Percentiles rank a stretch among this genome's conserved stretches.
phyloP scores from a whole-genome alignment of 495 filamentous ascomycete genomes.

The Lepidopterella palustris region DNA sequence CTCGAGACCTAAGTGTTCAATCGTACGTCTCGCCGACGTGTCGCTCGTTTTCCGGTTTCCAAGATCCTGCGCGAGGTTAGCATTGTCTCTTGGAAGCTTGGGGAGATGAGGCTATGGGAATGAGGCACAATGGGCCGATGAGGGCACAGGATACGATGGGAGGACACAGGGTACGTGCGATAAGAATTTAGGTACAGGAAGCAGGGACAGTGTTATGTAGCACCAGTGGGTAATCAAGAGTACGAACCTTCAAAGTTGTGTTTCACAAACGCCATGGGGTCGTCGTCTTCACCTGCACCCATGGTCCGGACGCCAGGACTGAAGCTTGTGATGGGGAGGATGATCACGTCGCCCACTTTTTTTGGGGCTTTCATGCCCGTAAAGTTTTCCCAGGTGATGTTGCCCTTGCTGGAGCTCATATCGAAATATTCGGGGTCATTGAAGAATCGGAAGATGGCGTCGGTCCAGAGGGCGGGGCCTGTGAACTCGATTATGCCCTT shows the following conservation, averaged over 20 bases:
- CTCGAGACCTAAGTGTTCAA: too few relatives aligned
- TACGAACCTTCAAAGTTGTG: conserved; percentile 86
- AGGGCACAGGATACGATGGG: conserved; percentile 33
- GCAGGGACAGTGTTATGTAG: conserved; percentile 18
- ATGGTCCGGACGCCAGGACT: conserved; percentile 91
- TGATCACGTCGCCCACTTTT: conserved; percentile 88
- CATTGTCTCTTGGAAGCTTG: background rate
- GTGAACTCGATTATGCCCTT: conserved; percentile 94
- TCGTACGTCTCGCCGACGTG: conserved; percentile 41
- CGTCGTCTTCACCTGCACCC: conserved; percentile 81
- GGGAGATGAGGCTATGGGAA: background rate
- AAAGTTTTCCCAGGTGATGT: conserved; percentile 82
- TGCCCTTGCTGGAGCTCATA: conserved; percentile 59
- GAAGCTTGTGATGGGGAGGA: conserved; percentile 94
- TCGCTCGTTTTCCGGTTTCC: conserved; percentile 67
- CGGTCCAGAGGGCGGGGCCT: conserved; percentile 91
- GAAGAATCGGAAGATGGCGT: conserved; percentile 84
- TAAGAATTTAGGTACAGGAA: background rate
- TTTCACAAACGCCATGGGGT: conserved; percentile 97
- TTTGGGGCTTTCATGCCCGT: conserved; percentile 74
- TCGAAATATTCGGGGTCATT: conserved; percentile 89
- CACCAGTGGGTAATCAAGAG: background rate
- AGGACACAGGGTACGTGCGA: background rate
- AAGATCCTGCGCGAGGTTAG: conserved; percentile 52
- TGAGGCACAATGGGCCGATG: background rate